phyloP scores from a whole-genome alignment of 2,329 filamentous ascomycete genomes.

The Ilyonectria robusta region DNA sequence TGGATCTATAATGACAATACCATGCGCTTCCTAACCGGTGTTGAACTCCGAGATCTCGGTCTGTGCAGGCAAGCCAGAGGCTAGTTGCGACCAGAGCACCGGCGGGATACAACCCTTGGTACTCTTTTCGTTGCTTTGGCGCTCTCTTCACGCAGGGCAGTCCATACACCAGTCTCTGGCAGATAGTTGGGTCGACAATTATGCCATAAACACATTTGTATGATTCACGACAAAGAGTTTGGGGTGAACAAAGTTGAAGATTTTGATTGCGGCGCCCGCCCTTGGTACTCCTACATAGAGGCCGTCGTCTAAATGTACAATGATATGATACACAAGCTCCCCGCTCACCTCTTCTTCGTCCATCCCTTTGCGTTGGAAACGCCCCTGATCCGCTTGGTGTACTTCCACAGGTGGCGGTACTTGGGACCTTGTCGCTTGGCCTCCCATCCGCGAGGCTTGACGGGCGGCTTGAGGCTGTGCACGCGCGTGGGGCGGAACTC shows the following conservation, averaged over 20 bases:
- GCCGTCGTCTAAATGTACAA: conserved; percentile 48
- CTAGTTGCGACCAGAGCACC: no score
- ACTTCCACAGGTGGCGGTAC: conserved; percentile 76
- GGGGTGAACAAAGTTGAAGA: conserved; percentile 11
- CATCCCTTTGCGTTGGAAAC: conserved; percentile 59
- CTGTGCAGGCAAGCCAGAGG: no score
- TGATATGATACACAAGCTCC: conserved; percentile 41
- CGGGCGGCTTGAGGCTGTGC: conserved; percentile 74
- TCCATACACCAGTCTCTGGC: no score
- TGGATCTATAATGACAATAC: no score
- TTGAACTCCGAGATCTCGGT: no score
- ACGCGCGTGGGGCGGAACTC: conserved; percentile 88
- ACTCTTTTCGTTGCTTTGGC: no score
- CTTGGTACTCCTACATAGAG: conserved; percentile 41
- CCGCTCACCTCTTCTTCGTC: conserved; percentile 55
- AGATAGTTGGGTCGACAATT: no score
- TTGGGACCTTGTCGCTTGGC: conserved; percentile 75
- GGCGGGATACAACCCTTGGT: no score
- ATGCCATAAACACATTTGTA: no score
- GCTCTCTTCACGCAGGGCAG: no score
- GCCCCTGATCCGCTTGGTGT: conserved; percentile 70
- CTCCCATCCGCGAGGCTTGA: conserved; percentile 76
- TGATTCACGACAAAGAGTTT: not conserved
- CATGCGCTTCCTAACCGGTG: no score
- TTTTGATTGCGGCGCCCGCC: conserved; percentile 17